Conservation (phyloP, 2,329 filamentous ascomycete genomes). For the Talaromyces funiculosus region DNA sequence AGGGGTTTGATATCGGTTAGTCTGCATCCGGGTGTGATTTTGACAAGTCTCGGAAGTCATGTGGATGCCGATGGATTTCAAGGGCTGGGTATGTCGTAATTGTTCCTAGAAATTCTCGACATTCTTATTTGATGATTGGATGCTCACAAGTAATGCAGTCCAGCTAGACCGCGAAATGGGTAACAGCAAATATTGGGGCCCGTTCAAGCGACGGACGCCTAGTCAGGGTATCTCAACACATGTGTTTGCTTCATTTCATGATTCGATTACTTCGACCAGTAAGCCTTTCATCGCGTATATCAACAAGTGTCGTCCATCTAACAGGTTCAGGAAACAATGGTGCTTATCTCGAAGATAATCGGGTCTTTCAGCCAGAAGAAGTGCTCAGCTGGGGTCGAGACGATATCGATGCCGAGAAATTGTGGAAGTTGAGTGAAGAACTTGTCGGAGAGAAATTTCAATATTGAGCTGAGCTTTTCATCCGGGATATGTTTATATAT, state of each 20-base stretch:
- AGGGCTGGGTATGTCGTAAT: background rate
- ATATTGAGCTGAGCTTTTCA: constrained; percentile 5
- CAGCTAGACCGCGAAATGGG: constrained; percentile 14
- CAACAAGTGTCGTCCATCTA: background rate
- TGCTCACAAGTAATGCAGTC: background rate
- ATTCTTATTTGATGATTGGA: no score
- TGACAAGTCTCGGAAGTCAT: background rate
- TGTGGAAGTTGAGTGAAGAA: constrained; percentile 20
- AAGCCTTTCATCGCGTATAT: background rate
- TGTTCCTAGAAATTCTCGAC: background rate
- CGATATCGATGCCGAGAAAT: constrained; percentile 11
- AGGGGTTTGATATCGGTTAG: constrained; percentile 6
- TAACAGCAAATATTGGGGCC: constrained; percentile 19
- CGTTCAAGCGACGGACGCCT: background rate
- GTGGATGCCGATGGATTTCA: background rate
- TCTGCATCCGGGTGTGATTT: constrained; percentile 11
- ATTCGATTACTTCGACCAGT: constrained; percentile 2
- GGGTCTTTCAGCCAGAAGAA: constrained; percentile 3
- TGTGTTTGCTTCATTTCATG: constrained; percentile 26
- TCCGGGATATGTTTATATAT: no score
- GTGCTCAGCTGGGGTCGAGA: background rate
- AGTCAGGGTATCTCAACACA: constrained; percentile 29
- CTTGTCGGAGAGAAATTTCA: constrained; percentile 16
- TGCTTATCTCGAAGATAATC: constrained; percentile 1
- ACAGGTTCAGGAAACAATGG: constrained; percentile 9